These are phyloP conservation scores for Diaporthe caulivora DNA, from an alignment of 2,329 filamentous ascomycete species.

Conservation along the genomic window DNA sequence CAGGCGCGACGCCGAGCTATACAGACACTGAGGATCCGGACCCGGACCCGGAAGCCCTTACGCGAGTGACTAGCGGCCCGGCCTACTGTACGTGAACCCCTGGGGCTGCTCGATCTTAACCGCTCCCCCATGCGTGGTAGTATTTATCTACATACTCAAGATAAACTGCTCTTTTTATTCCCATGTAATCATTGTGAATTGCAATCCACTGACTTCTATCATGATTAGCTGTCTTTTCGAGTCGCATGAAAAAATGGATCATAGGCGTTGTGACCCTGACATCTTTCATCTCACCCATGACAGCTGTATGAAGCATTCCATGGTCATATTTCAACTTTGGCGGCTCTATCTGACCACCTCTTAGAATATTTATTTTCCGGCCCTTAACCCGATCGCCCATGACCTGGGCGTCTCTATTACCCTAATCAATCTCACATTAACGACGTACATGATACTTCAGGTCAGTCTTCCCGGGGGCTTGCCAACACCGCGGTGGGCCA, in stretches of 20 bases:
- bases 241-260: constrained; percentile 32
- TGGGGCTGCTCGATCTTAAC: constrained; percentile 61
- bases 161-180: not conserved
- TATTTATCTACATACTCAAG: not conserved
- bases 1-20: constrained; percentile 27
- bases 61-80: constrained; percentile 53
- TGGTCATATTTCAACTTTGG: too few relatives aligned
- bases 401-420: constrained; percentile 54
- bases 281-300: constrained; percentile 69
- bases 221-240: constrained; percentile 13
- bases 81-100: constrained; percentile 57
- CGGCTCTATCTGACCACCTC: not conserved
- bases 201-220: not conserved
- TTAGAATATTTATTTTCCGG: constrained; percentile 66
- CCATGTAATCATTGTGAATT: not conserved
- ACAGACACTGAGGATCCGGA: constrained; percentile 35
- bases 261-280: constrained; percentile 61
- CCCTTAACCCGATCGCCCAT: constrained; percentile 53
- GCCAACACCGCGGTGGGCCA: not conserved
- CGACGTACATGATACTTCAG: constrained; percentile 74
- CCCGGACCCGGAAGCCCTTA: constrained; percentile 50
- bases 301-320: constrained; percentile 51
- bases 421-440: constrained; percentile 64
- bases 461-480: not conserved
- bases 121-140: not conserved